Evolutionary conservation across 2,329 filamentous ascomycete species (phyloP), one percentile per base, ranked within the genome.

Genomic region (Colletotrichum euphorbiae): DNA sequence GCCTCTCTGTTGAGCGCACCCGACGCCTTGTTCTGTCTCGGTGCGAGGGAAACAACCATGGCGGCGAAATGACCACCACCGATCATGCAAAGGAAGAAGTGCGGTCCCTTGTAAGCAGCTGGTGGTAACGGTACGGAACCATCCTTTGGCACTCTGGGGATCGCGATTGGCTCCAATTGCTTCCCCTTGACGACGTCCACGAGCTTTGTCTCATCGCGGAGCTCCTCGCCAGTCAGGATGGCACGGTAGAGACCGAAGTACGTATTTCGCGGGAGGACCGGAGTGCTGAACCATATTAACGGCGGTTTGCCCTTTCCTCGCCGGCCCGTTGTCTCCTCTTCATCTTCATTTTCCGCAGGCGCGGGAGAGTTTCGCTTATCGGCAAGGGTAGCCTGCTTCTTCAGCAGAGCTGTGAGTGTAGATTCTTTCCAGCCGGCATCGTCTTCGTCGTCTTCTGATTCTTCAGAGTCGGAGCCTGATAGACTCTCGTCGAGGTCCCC

Each of bases 71-170:
- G 96, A 0, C 96, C 96, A 68, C 96, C 96, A 24, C 96, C 96
- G 57, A 99, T 97, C 96, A 99, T 99, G 80, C 94, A 98, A 54
- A 99, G 87, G 76, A 99, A 98, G 56, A 97, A 89, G 76, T 98
- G 94, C 2, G 94, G 93, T 7, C 91, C 90, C 24, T 89, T 88
- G 75, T 91, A 88, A 3, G 83, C 82, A 9, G 86, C 80, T 2
- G 84, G 81, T 2, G 86, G 83, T 5, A 88, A 78, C 15, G 66
- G 66, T 12, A 51, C 52, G 15, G 83, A 81, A 2, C 89, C 87
- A 54, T 90, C 89, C 64, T 88, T 89, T 42, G 84, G 80, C 2
- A 86, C 81, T 69, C 86, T 86, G 36, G 79, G 84, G 63, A 79
- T 82, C 46, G 80, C 78, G 75, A 82, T 87, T 0, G 93, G 90